Evolutionary conservation across 129 eudicot species (phyloP).

Genomic region (Dittrichia graveolens): DNA sequence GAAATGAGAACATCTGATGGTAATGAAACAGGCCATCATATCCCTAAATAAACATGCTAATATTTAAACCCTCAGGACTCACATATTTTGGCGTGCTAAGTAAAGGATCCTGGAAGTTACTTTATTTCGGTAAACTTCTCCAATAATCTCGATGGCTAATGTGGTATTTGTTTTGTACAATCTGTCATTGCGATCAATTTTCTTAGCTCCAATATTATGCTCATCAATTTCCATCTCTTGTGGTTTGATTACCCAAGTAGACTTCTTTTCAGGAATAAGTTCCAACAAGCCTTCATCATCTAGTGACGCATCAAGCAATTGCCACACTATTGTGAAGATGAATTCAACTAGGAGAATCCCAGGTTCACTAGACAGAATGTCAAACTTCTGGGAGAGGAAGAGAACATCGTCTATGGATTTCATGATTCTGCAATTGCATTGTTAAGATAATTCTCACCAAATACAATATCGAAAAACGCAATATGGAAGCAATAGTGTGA

Average conservation of each 20-base stretch:
- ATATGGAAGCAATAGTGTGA: constrained; percentile 10
- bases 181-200: constrained; percentile 53
- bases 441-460: constrained; percentile 20
- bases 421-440: constrained; percentile 73
- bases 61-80: constrained; percentile 18
- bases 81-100: constrained; percentile 84
- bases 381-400: constrained; percentile 63
- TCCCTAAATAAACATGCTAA: constrained; percentile 17
- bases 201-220: constrained; percentile 55
- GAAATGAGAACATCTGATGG: constrained; percentile 10
- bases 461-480: neutral
- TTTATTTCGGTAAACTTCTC: constrained; percentile 58
- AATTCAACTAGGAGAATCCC: constrained; percentile 74
- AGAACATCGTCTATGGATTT: constrained; percentile 70
- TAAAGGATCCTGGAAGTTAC: constrained; percentile 69
- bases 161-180: constrained; percentile 61
- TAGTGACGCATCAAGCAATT: constrained; percentile 84
- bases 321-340: constrained; percentile 75
- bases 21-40: neutral
- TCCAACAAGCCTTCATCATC: constrained; percentile 94
- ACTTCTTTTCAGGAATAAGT: constrained; percentile 68
- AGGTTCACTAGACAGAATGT: constrained; percentile 66
- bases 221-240: constrained; percentile 81
- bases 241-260: constrained; percentile 58
- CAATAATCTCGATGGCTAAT: constrained; percentile 75